Base-by-base conservation (phyloP, 371 early-diverging fungal species). In the Umbelopsis sp. region DNA sequence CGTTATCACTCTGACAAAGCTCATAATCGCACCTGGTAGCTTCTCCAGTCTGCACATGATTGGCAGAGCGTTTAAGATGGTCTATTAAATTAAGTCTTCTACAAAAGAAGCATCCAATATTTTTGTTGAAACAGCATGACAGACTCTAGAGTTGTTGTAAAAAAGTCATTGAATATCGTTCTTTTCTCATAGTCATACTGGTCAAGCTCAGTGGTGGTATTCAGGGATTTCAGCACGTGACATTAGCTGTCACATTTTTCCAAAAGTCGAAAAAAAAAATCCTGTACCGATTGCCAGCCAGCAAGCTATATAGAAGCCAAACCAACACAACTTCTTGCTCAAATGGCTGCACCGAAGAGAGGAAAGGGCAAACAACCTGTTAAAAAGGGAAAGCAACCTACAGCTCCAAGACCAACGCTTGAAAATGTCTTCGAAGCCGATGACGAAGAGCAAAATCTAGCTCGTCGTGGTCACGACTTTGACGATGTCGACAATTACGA, bases 401-500 rank as follows among this genome's bases (percentile, higher is more conserved):
- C 22, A 18, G 35, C 50, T 20, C 44, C 37, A 3, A 65, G 25
- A 24, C 37, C 66, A n/a, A 65, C 32, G 10, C 29, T 65, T 11
- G 48, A 25, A 48, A 67, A 84, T 65, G 79, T 84, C 1, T 84
- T 82, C 65, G 91, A 83, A 48, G 87, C 87, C n/a, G 85, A 86
- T 20, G 82, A 88, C 46, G 86, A 85, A 64, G 76, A 84, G 45
- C 82, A 83, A 69, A 69, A 76, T 12, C 68, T 79, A 20, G 73
- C 77, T 29, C 81, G 88, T 44, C 84, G 87, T 57, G 86, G 87
- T 16, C 80, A 88, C 64, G 78, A 80, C 37, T 71, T 92, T 66
- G 94, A 93, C 72, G 80, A 87, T n/a, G 92, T 94, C 16, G 93
- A 89, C 20, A 87, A 87, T 66, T 87, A 91, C 44, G 92, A 94